Evolutionary conservation across 306 rosid species (phyloP), one percentile per base, ranked within the genome.

Genomic region (Inga laurina): DNA sequence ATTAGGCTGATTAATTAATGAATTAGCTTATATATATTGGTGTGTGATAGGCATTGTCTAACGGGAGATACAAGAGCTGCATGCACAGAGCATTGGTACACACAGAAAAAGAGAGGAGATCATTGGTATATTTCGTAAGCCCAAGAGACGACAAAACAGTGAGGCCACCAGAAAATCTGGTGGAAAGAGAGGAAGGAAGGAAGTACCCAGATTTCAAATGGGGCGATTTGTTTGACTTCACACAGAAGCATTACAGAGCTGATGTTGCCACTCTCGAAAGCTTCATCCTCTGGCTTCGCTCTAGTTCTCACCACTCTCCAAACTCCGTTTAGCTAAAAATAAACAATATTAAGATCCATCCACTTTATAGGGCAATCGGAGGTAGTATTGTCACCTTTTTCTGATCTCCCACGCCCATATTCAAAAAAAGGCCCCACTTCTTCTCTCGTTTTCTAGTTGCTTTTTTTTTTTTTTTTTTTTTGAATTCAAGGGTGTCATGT

Each of bases 151-250:
- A 89, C 85, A 91, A 88, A 43, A 82, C 82, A 43, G 90, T 91
- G 88, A 89, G 77, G 32, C 91, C 94, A 77, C 88, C 88, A 74
- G 76, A 84, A 18, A 88, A 68, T 69, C 64, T 89, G 81, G 74
- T 87, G 56, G 44, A 72, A 59, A 70, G 88, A 41, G 10, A 8
- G 81, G 86, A 79, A 43, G 83, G 84, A 76, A 89, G 94, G 79
- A 86, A 86, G 82, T 91, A 88, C 83, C 94, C 94, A 35, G 94
- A 91, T 84, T 91, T 89, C 88, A 89, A 91, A 51, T 91, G 92
- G 94, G 83, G 88, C 5, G 86, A 80, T 75, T 73, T 91, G 48
- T 83, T 79, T 74, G 90, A 88, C 37, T 91, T 89, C 81, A 89
- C 94, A 3, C 92, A 91, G 80, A 89, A 69, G 3, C 90, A 89